A percentile compares a stretch with the other conserved stretches of the same genome.
These are phyloP conservation scores for Nemania sp. DNA, from an alignment of 2,329 filamentous ascomycete genomes.

Conservation along the genomic window DNA sequence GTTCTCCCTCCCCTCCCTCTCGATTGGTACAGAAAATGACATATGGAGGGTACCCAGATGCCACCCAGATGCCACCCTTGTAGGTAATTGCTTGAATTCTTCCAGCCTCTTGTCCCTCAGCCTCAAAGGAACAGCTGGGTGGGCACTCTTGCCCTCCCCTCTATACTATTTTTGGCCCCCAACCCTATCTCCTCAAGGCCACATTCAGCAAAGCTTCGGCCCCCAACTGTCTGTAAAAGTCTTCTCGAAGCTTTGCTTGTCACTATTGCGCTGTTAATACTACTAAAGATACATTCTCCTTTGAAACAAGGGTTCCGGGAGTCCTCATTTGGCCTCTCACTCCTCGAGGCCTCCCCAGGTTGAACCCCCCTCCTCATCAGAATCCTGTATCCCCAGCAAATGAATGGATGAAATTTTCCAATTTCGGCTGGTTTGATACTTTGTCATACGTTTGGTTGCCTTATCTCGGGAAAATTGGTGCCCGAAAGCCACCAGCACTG, in stretches of 20 bases:
- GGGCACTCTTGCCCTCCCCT: neutral
- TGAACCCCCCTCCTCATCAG: neutral
- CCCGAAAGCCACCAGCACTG: neutral
- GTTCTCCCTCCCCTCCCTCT: neutral
- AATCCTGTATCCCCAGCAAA: neutral
- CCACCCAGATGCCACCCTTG: neutral
- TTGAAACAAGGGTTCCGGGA: neutral
- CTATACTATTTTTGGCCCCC: conserved; percentile 24
- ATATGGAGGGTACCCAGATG: neutral
- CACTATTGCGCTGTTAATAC: neutral
- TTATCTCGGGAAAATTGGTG: neutral
- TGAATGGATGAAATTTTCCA: neutral
- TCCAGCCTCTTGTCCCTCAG: conserved; percentile 13
- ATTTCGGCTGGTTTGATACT: neutral
- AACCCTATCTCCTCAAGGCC: neutral
- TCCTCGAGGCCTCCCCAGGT: conserved; percentile 22
- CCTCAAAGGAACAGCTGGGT: conserved; percentile 16
- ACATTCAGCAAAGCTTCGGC: conserved; percentile 7
- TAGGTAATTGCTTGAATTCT: neutral
- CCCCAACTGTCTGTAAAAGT: conserved; percentile 19
- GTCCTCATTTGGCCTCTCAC: conserved; percentile 11
- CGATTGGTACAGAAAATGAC: neutral
- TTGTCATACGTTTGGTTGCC: neutral
- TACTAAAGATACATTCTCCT: conserved; percentile 5
- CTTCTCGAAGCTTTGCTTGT: neutral